A percentile compares a stretch with the other conserved stretches of the same genome.
phyloP scores from a whole-genome alignment of 2,329 filamentous ascomycete species.

The Paecilomyces sp. region DNA sequence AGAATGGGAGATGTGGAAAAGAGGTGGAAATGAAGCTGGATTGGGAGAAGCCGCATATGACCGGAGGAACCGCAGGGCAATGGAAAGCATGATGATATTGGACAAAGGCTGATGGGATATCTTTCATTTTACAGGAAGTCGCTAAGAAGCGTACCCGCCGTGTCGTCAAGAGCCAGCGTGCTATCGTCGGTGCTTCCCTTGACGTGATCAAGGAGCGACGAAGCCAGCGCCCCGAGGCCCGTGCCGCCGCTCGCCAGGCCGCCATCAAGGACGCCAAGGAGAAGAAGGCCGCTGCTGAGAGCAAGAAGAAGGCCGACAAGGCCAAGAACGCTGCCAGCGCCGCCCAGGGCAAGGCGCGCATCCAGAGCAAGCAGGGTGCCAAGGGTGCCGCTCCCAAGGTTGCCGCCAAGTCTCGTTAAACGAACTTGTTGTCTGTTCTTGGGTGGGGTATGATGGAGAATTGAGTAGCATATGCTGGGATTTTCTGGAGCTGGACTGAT shows the following conservation, averaged over 20 bases:
- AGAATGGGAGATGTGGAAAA: slow-evolving; percentile 1
- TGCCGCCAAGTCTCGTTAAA: slow-evolving; percentile 78
- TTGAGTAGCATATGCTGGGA: slow-evolving; percentile 1
- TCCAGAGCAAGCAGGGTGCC: slow-evolving; percentile 93
- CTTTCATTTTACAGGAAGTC: slow-evolving; percentile 67
- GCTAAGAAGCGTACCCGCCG: slow-evolving; percentile 99
- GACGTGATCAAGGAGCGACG: slow-evolving; percentile 99
- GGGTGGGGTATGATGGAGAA: slow-evolving; percentile 3
- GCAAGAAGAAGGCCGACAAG: slow-evolving; percentile 98
- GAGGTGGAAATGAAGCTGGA: slow-evolving; percentile 3
- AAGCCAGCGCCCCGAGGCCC: slow-evolving; percentile 87
- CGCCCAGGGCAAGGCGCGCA: slow-evolving; percentile 71
- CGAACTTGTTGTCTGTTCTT: slow-evolving; percentile 14
- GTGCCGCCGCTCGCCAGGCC: slow-evolving; percentile 76
- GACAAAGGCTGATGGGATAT: slow-evolving; percentile 8
- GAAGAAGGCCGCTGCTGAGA: slow-evolving; percentile 84
- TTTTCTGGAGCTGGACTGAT: slow-evolving; percentile 11
- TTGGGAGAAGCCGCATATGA: slow-evolving; percentile 9
- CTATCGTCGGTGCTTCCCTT: slow-evolving; percentile 97
- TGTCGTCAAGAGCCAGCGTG: slow-evolving; percentile 97
- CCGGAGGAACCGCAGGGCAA: not conserved
- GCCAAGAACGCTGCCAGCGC: slow-evolving; percentile 75
- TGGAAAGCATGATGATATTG: slow-evolving; percentile 6
- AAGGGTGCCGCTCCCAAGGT: slow-evolving; percentile 87
- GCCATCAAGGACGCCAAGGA: slow-evolving; percentile 98